These are phyloP conservation scores for Petunia axillaris DNA, from an alignment of 257 asterid species.

Conservation along the genomic window DNA sequence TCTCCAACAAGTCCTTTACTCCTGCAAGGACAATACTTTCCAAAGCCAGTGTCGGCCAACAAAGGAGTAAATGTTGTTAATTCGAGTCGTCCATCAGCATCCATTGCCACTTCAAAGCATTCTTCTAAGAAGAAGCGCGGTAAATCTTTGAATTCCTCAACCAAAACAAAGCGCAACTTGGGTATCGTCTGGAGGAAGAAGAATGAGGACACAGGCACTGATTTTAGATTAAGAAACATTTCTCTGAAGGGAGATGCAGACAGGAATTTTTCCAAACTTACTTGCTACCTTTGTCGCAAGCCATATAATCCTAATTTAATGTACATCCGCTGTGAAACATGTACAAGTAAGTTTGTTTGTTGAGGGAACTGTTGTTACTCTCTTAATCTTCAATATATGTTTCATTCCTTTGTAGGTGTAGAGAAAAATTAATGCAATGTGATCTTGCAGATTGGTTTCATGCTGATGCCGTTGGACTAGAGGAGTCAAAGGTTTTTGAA, in stretches of 20 bases:
- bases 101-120: conserved; percentile 39
- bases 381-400: conserved; percentile 30
- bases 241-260: conserved; percentile 52
- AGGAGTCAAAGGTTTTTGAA: conserved; percentile 55
- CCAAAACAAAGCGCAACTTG: conserved; percentile 53
- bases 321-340: conserved; percentile 73
- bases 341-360: conserved; percentile 58
- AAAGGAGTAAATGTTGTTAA: conserved; percentile 39
- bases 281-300: conserved; percentile 62
- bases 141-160: conserved; percentile 38
- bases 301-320: conserved; percentile 58
- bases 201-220: conserved; percentile 47
- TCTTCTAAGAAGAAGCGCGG: conserved; percentile 45
- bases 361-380: conserved; percentile 12
- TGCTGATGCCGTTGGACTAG: conserved; percentile 74
- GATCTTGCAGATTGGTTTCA: conserved; percentile 77
- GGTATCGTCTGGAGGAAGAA: conserved; percentile 79
- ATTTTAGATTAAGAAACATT: conserved; percentile 60
- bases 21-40: conserved; percentile 46
- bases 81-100: conserved; percentile 38
- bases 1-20: conserved; percentile 67
- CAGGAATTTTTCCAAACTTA: conserved; percentile 31
- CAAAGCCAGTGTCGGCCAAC: conserved; percentile 34
- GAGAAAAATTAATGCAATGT: conserved; percentile 32
- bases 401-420: background rate